Base-by-base conservation (phyloP, 2,329 filamentous ascomycete species). In the Nothopassalora personata region DNA sequence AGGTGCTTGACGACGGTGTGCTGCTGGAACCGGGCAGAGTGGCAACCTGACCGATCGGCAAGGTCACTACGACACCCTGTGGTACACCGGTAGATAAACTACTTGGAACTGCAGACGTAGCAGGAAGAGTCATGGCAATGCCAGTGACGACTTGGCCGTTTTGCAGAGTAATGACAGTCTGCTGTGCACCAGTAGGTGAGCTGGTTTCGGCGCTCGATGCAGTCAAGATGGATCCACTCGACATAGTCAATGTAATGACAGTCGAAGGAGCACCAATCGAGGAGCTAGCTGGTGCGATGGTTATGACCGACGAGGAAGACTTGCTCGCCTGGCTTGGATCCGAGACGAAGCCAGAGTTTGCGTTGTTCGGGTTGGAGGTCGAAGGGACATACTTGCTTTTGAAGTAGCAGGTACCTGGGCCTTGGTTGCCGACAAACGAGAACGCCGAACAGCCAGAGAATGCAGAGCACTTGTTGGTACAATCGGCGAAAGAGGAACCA, bases 341-440 rank as follows among this genome's bases (percentile, higher is more conserved):
- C 1, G 30, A 36, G 10, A 53, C 8, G 31, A 33, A 53, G 10
- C 31, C 50, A 53, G 50, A 53, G 50, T 53, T 31, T 4, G n/a
- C 50, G 15, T 39, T 39, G 50, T 39, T 53, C n/a, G 50, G 50
- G n/a, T 53, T 53, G 18, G 50, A 36, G 10, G 50, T 11, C 11
- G 36, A 36, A 5, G 49, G 36, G 4, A n/a, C 56, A 27, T 39
- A 43, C 8, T 28, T 53, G 46, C 52, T 56, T 46, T 59, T 59
- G 23, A 66, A 50, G 52, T 67, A 67, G 54, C 65, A 67, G 15
- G 51, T 61, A 5, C 62, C 63, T 27, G 58, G 53, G 13, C 58
- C 60, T 11, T 53, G 53, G 36, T 56, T 60, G 19, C 61, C 60
- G 11, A 61, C 31, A 56, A 60, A 67, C 9, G 64, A 36, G 57